Percentiles rank a stretch among this genome's conserved stretches.
Conservation (phyloP, 129 eudicot species). For the Flaveria robusta region DNA sequence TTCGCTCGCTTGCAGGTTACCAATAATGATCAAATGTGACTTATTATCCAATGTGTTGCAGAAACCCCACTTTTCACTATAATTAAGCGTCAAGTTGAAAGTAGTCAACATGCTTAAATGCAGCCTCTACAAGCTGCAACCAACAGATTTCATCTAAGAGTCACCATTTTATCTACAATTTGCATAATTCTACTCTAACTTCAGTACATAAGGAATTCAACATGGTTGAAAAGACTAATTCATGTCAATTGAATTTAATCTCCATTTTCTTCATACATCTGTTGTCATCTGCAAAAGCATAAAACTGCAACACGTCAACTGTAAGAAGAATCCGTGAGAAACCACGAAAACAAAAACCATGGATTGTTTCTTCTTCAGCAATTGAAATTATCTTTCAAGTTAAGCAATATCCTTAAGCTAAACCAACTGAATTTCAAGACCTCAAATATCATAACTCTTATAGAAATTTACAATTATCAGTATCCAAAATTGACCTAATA, state of each 20-base stretch:
- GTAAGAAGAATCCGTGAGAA: neutral
- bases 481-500: neutral
- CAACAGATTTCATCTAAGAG: slow-evolving; percentile 62
- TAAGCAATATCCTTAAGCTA: neutral
- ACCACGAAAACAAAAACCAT: neutral
- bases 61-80: slow-evolving; percentile 54
- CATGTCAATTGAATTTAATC: slow-evolving; percentile 20
- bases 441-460: neutral
- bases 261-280: slow-evolving; percentile 23
- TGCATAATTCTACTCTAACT: slow-evolving; percentile 26
- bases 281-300: slow-evolving; percentile 39
- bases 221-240: slow-evolving; percentile 25
- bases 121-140: slow-evolving; percentile 97
- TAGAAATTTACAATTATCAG: neutral
- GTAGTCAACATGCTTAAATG: slow-evolving; percentile 81
- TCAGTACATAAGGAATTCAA: slow-evolving; percentile 30
- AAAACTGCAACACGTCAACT: slow-evolving; percentile 20
- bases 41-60: slow-evolving; percentile 44
- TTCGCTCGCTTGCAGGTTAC: slow-evolving; percentile 47
- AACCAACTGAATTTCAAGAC: slow-evolving; percentile 9
- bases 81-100: slow-evolving; percentile 48
- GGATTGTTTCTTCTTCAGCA: neutral
- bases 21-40: slow-evolving; percentile 42
- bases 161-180: slow-evolving; percentile 34
- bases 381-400: neutral